phyloP scores from a whole-genome alignment of 805 yeast species.

The Metschnikowia proteae region DNA sequence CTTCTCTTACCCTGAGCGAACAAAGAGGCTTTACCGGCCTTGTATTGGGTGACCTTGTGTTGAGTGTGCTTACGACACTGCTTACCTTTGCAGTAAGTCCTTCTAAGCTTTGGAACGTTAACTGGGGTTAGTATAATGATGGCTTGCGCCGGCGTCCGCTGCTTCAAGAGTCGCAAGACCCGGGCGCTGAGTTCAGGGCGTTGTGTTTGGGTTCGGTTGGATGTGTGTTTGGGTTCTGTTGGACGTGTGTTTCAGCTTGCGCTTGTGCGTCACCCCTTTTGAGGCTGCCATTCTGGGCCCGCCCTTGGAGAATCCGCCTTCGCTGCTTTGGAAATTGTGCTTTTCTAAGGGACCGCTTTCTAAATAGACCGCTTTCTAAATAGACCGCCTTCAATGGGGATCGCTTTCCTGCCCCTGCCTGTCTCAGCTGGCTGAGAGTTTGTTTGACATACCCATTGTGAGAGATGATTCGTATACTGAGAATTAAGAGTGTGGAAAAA shows the following conservation, averaged over 20 bases:
- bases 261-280: too few species aligned
- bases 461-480: slow-evolving; percentile 16
- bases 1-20: slow-evolving; percentile 99
- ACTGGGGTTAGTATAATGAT: slow-evolving; percentile 46
- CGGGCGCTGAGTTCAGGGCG: background rate
- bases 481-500: slow-evolving; percentile 13
- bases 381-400: background rate
- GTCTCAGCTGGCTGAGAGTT: too few species aligned
- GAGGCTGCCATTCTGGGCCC: too few species aligned
- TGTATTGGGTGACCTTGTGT: slow-evolving; percentile 99
- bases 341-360: too few species aligned
- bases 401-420: background rate
- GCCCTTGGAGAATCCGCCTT: too few species aligned
- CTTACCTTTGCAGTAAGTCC: slow-evolving; percentile 99
- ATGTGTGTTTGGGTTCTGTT: too few species aligned
- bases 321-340: too few species aligned
- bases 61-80: slow-evolving; percentile 99
- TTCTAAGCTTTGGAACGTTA: slow-evolving; percentile 99
- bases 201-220: too few species aligned
- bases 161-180: too few species aligned
- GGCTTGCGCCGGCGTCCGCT: too few species aligned
- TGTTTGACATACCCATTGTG: slow-evolving; percentile 20
- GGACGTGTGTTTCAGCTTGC: too few species aligned
- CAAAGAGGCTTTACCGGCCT: slow-evolving; percentile 99
- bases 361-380: too few species aligned